phyloP scores from a whole-genome alignment of 1,284 basidiomycete genomes.

The Athelia psychrophila region DNA sequence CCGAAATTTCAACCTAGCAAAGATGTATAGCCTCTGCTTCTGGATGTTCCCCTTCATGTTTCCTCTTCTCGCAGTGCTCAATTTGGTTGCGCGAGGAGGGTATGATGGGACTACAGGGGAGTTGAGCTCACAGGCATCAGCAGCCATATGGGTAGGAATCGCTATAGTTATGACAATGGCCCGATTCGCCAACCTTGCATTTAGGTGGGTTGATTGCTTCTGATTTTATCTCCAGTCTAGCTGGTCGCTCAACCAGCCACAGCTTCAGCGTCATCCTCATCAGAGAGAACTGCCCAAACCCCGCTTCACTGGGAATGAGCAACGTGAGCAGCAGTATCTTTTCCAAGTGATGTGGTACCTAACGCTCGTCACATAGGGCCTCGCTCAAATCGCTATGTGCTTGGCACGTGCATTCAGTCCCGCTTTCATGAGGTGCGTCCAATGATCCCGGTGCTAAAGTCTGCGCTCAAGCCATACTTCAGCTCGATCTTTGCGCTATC shows the following conservation, averaged over 20 bases:
- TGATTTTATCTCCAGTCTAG: neutral
- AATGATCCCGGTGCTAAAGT: no score
- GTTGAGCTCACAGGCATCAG: constrained; percentile 14
- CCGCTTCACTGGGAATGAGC: no score
- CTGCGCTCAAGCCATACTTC: no score
- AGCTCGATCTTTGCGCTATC: constrained; percentile 52
- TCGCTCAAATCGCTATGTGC: constrained; percentile 60
- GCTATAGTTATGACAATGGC: constrained; percentile 33
- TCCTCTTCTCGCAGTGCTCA: constrained; percentile 41
- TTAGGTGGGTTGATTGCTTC: constrained; percentile 34
- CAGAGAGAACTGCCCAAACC: constrained; percentile 50
- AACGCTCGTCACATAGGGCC: no score
- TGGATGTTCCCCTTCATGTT: constrained; percentile 45
- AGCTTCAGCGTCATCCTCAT: constrained; percentile 64
- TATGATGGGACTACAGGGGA: constrained; percentile 20
- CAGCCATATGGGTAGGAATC: constrained; percentile 41
- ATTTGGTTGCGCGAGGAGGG: constrained; percentile 34
- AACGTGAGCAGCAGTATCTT: no score
- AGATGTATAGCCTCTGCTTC: constrained; percentile 50
- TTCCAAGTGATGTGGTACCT: no score
- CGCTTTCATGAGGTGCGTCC: constrained; percentile 51
- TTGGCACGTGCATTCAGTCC: constrained; percentile 57
- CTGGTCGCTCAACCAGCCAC: constrained; percentile 1
- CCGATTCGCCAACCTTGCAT: constrained; percentile 36
- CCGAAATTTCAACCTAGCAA: constrained; percentile 37